Evolutionary conservation across 345 rosid species (phyloP), one percentile per base, ranked within the genome.

Genomic region (Mangifera indica): DNA sequence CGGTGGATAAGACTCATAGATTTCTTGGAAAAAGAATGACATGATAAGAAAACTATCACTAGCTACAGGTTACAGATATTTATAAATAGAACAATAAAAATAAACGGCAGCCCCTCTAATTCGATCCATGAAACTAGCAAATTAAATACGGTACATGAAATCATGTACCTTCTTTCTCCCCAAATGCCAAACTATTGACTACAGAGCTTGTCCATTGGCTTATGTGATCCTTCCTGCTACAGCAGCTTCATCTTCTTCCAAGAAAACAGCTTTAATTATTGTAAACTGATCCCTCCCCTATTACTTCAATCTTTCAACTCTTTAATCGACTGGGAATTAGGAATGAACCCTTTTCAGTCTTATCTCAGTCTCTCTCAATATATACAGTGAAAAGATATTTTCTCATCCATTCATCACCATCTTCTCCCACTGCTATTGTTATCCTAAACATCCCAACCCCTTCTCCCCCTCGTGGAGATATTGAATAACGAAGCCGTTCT

Each of bases 391-490:
- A 26, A 18, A 2, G 4, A 15, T 48, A 34, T 5, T 45, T 29
- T 5, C 45, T 15, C 18, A 29, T 45, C 55, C n/a, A 49, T 14
- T 25, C 17, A 17, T 67, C 63, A 61, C 62, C 74, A 52, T 66
- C 67, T 76, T 67, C 70, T 59, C 15, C 51, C 59, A 20, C 29
- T 60, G 22, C 57, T 51, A 52, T 21, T 37, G 42, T 37, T 60
- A 60, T 15, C 26, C 13, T 48, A 63, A 37, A 18, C 63, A 51
- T 71, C 74, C 67, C 67, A 60, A 12, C 22, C 40, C 18, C 78
- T 53, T 52, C 85, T 71, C 46, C 83, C n/a, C 10, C 62, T 76
- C 7, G 83, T 55, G 26, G 83, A 66, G 10, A 74, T 21, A 21
- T 63, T 73, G 7, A 74, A 72, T 58, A 60, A 15, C 0, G 72